Conservation (phyloP, 2,329 filamentous ascomycete genomes). For the Penicillium sp. region DNA sequence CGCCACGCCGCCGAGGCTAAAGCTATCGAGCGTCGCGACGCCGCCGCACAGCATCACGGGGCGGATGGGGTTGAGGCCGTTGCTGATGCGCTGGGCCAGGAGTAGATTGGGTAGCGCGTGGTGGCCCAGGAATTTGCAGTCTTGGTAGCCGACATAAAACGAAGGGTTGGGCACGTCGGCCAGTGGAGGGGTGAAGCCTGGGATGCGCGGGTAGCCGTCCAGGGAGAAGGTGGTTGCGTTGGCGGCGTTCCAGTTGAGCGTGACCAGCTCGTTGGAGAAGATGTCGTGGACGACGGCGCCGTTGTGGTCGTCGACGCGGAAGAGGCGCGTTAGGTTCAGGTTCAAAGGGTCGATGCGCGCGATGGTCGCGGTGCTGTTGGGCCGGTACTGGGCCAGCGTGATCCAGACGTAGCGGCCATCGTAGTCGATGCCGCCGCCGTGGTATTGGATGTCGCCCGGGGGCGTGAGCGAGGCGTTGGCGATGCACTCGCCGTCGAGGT, state of each 20-base stretch:
- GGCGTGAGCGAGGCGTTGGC: slow-evolving; percentile 44
- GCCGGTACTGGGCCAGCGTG: slow-evolving; percentile 46
- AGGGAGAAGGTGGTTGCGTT: slow-evolving; percentile 32
- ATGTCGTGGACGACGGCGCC: slow-evolving; percentile 47
- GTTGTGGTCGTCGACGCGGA: slow-evolving; percentile 42
- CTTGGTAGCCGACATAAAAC: slow-evolving; percentile 49
- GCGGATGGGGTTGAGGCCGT: slow-evolving; percentile 15
- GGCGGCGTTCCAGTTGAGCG: slow-evolving; percentile 47
- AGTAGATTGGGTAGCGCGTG: slow-evolving; percentile 28
- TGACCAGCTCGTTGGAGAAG: slow-evolving; percentile 32
- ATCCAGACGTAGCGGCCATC: slow-evolving; percentile 48
- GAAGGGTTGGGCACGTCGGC: slow-evolving; percentile 35
- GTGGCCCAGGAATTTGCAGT: slow-evolving; percentile 50
- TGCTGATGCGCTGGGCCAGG: neutral
- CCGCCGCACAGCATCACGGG: slow-evolving; percentile 49
- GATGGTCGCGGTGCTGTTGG: slow-evolving; percentile 45
- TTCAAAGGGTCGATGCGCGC: slow-evolving; percentile 37
- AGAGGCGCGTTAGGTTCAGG: slow-evolving; percentile 32
- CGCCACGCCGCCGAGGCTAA: slow-evolving; percentile 44
- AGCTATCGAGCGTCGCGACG: slow-evolving; percentile 34
- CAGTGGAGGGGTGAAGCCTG: slow-evolving; percentile 22
- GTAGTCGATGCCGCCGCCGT: slow-evolving; percentile 49
- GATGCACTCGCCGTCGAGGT: slow-evolving; percentile 39
- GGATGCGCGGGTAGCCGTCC: slow-evolving; percentile 29
- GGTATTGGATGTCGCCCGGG: slow-evolving; percentile 40